Conservation (phyloP, 2,329 filamentous ascomycete species). For the Colletotrichum zoysiae region DNA sequence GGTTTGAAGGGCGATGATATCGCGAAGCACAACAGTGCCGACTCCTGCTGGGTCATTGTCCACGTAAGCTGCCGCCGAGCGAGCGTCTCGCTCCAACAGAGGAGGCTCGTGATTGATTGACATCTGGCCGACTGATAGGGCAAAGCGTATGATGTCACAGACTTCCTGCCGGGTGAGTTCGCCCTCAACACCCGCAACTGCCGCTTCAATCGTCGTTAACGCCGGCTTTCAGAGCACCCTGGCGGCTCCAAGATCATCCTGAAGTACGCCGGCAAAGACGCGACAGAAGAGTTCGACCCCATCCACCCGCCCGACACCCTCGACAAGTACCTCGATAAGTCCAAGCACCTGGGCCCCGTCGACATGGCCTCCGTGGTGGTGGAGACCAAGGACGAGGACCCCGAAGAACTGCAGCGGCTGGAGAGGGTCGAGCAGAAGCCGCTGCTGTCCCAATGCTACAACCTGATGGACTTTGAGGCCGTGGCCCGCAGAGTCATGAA, state of each 20-base stretch:
- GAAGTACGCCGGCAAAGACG: slow-evolving; percentile 95
- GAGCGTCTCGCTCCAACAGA: neutral
- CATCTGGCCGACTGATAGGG: slow-evolving; percentile 59
- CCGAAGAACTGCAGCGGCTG: slow-evolving; percentile 73
- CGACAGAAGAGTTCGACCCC: slow-evolving; percentile 90
- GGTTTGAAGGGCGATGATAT: slow-evolving; percentile 65
- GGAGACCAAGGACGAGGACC: slow-evolving; percentile 76
- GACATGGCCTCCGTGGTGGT: slow-evolving; percentile 84
- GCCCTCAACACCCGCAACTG: neutral
- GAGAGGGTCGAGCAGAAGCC: slow-evolving; percentile 83
- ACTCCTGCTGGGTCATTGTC: slow-evolving; percentile 93
- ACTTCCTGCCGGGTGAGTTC: slow-evolving; percentile 79
- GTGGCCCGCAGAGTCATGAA: slow-evolving; percentile 94
- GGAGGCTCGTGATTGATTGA: slow-evolving; percentile 35
- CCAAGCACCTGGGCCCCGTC: slow-evolving; percentile 89
- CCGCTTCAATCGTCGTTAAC: neutral
- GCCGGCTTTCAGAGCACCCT: slow-evolving; percentile 75
- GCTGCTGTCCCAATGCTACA: slow-evolving; percentile 87
- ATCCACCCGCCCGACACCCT: slow-evolving; percentile 91
- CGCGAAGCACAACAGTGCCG: slow-evolving; percentile 79
- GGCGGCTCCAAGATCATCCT: slow-evolving; percentile 94
- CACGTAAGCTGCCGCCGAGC: slow-evolving; percentile 65
- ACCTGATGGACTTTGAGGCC: slow-evolving; percentile 94
- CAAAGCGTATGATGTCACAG: slow-evolving; percentile 90
- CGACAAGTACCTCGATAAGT: slow-evolving; percentile 83